Evolutionary conservation across 495 filamentous ascomycete genomes (phyloP), one percentile per base, ranked within the genome.

Genomic region (Annulohypoxylon bovei): DNA sequence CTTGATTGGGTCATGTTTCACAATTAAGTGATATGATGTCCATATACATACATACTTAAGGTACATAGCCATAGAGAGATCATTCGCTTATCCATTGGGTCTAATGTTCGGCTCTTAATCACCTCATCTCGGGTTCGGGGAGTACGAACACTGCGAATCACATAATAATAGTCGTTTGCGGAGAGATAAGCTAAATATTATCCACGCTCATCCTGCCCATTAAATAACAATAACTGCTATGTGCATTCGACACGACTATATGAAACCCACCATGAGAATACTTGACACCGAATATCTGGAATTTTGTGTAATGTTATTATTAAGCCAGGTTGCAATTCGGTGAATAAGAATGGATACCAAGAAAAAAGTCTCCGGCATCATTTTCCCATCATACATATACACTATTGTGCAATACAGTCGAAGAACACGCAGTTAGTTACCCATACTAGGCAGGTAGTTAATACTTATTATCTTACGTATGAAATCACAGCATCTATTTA

Each of bases 101-200:
- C n/a, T 22, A 30, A 28, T 58, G 37, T 50, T 49, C 39, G 62
- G n/a, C 20, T 39, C 37, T 40, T 52, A 18, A 65, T 57, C 52
- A 65, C 62, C 37, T 66, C 55, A 67, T 67, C 64, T 67, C 55
- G 54, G 64, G 35, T 12, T 67, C 64, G 55, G 64, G 32, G 14
- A 16, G 44, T n/a, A 53, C 3, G 23, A 58, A 67, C 44, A 12
- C 9, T 67, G 55, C 64, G 64, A 28, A 53, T 54, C 18, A 52
- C 30, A 25, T 9, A 55, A 58, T 52, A n/a, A n/a, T n/a, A n/a
- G n/a, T n/a, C n/a, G n/a, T n/a, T n/a, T n/a, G 6, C 14, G 18
- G 18, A 39, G 5, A 55, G 28, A 56, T 47, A 27, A 46, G 49
- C 8, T 4, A 27, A 42, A 3, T 1, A 14, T 22, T 22, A 25